Percentiles rank a stretch among this genome's conserved stretches.
phyloP scores from a whole-genome alignment of 768 basidiomycete genomes.

The Postia placenta region DNA sequence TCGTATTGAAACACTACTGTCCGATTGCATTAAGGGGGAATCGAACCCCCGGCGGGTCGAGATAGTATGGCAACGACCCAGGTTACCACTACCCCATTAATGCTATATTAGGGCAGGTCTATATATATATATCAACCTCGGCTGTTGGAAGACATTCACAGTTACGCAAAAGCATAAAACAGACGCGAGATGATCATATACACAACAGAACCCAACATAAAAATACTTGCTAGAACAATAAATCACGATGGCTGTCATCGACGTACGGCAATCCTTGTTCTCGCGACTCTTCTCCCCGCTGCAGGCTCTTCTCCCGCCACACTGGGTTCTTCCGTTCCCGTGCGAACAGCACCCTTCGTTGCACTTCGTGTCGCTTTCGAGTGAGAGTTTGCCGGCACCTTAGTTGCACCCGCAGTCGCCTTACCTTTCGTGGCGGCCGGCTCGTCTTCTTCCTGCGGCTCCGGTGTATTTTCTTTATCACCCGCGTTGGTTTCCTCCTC shows the following conservation, averaged over 20 bases:
- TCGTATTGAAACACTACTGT: too few relatives aligned
- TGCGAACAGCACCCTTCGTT: background rate
- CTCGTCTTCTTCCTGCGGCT: constrained; percentile 15
- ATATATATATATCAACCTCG: too few relatives aligned
- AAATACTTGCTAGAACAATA: too few relatives aligned
- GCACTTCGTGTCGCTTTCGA: constrained; percentile 13
- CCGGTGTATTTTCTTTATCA: constrained; percentile 32
- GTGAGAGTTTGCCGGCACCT: constrained; percentile 4
- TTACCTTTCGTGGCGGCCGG: constrained; percentile 3
- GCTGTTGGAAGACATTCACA: too few relatives aligned
- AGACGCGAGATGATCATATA: too few relatives aligned
- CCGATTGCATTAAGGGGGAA: constrained; percentile 86
- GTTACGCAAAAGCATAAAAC: too few relatives aligned
- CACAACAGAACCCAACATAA: too few relatives aligned
- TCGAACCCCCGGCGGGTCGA: constrained; percentile 87
- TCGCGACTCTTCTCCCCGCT: background rate
- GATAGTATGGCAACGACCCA: constrained; percentile 25
- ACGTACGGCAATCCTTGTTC: background rate
- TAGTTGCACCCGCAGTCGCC: constrained; percentile 6
- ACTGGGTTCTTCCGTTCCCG: constrained; percentile 2
- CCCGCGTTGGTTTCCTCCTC: constrained; percentile 8
- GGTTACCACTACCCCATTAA: constrained; percentile 32
- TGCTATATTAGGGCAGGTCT: too few relatives aligned
- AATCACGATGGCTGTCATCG: background rate
- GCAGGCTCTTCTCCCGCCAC: background rate